Base-by-base conservation (phyloP, 352 stramenopile genomes). In the Phytophthora boehmeriae region DNA sequence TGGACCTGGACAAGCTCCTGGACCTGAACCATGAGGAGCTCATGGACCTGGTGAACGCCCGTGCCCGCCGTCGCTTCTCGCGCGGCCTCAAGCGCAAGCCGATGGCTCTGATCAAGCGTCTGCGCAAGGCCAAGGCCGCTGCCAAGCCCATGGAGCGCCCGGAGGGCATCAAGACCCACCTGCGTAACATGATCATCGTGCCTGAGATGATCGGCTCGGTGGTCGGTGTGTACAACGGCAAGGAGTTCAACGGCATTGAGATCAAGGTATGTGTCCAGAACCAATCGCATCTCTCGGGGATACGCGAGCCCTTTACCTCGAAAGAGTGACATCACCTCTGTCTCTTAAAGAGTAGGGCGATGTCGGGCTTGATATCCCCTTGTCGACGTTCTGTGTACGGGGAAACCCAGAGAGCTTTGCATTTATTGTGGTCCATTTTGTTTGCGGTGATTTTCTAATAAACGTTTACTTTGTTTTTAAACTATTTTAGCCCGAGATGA, bases 151-250 rank as follows among this genome's bases (percentile, higher is more conserved):
- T 98, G 66, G 98, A 99, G 86, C 98, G 98, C 83, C 98, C 98
- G 17, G 89, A 97, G 71, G 92, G 95, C 70, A 97, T 99, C 79
- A 99, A 99, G 93, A 99, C 98, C 57, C 98, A 99, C 88, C 80
- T 99, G 61, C 93, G 98, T 84, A 98, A 99, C 89, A 99, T 99
- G 97, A 99, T 99, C 78, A 99, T 99, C 75, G 95, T 99, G 55
- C 97, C 97, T 52, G 98, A 99, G 87, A 99, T 99, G 98, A 99
- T 99, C 80, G 98, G 98, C 76, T 99, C 93, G 70, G 97, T 99
- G 66, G 93, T 99, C 71, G 97, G 96, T 78, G 98, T 99, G 57
- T 99, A 99, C 96, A 99, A 99, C 84, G 97, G 98, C 90, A 99
- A 99, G 83, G 96, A 97, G 78, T 99, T 99, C 82, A 99, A 98